Conservation (phyloP, 2,329 filamentous ascomycete genomes). For the Volutella citrinella region DNA sequence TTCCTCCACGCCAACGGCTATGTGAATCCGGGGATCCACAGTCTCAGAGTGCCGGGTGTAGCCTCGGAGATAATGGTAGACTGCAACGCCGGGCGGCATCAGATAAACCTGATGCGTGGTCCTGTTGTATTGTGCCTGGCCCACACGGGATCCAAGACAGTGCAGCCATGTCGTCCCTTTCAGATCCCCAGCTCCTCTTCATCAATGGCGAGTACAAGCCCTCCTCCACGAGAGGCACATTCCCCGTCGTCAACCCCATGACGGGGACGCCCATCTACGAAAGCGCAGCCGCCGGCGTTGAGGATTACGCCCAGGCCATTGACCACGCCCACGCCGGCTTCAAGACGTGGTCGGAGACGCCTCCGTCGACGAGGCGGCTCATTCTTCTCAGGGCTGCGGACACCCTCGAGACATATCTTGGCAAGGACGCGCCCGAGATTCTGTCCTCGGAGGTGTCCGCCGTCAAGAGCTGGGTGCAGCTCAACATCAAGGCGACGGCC, state of each 20-base stretch:
- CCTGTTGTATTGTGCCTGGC: too few species aligned
- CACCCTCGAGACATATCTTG: slow-evolving; percentile 42
- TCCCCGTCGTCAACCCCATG: slow-evolving; percentile 28
- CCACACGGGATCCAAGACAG: too few species aligned
- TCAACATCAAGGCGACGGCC: slow-evolving; percentile 36
- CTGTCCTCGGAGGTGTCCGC: slow-evolving; percentile 29
- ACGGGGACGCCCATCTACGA: slow-evolving; percentile 48
- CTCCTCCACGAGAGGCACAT: slow-evolving; percentile 21
- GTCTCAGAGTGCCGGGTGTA: too few species aligned
- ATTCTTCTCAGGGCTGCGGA: slow-evolving; percentile 62
- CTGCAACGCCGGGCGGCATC: too few species aligned
- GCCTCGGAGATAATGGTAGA: too few species aligned
- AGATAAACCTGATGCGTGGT: too few species aligned
- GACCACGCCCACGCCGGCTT: slow-evolving; percentile 55
- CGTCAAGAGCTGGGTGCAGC: slow-evolving; percentile 25
- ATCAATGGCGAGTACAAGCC: slow-evolving; percentile 21
- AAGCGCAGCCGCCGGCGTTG: slow-evolving; percentile 52
- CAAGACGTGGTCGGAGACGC: slow-evolving; percentile 58
- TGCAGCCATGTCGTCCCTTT: background rate
- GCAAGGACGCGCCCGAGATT: slow-evolving; percentile 1
- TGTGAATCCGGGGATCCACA: too few species aligned
- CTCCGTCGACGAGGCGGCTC: slow-evolving; percentile 53
- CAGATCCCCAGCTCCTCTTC: slow-evolving; percentile 13
- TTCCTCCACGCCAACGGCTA: too few species aligned
- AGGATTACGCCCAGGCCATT: slow-evolving; percentile 49